These are phyloP conservation scores for Hibiscus syriacus DNA, from an alignment of 345 rosid genomes.

Conservation along the genomic window DNA sequence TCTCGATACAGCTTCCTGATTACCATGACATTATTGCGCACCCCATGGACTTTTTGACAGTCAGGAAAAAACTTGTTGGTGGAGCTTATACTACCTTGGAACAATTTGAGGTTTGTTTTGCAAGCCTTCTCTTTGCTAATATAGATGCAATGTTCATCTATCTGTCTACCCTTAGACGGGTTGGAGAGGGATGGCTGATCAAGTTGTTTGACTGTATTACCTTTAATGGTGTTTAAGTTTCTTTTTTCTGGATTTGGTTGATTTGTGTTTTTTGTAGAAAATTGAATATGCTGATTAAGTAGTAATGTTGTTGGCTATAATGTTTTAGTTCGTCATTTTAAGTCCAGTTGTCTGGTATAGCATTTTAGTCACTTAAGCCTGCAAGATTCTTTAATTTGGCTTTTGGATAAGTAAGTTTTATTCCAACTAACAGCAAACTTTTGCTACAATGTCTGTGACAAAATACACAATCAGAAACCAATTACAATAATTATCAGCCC, in stretches of 20 bases:
- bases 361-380: not conserved
- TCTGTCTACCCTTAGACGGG: not conserved
- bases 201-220: not conserved
- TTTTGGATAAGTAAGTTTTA: not conserved
- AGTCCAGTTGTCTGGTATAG: not conserved
- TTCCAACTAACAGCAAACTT: no score
- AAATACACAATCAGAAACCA: no score
- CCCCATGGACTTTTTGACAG: constrained; percentile 85
- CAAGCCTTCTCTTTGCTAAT: not conserved
- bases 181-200: not conserved
- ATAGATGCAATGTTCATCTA: not conserved
- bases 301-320: not conserved
- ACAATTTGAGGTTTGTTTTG: constrained; percentile 67
- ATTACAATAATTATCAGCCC: no score
- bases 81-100: constrained; percentile 69
- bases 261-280: constrained; percentile 1
- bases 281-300: not conserved
- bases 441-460: no score
- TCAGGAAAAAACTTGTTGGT: constrained; percentile 60
- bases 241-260: not conserved
- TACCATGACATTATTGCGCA: constrained; percentile 71
- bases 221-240: not conserved
- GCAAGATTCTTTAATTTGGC: not conserved
- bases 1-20: constrained; percentile 82
- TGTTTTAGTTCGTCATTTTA: not conserved